Percentiles rank a stretch among this genome's conserved stretches.
Conservation (phyloP, 148 eudicot species). For the Oxyria digyna region DNA sequence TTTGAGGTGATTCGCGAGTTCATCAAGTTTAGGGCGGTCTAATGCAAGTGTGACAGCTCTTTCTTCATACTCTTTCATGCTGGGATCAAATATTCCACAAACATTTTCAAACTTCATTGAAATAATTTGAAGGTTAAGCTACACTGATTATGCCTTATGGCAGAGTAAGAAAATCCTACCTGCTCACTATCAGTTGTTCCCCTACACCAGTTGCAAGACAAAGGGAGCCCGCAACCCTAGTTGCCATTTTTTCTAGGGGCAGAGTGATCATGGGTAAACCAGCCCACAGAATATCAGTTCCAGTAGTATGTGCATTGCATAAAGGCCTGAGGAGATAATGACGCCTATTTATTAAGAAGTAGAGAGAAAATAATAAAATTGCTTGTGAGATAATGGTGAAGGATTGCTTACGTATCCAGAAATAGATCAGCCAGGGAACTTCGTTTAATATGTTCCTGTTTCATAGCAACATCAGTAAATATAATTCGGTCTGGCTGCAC, state of each 20-base stretch:
- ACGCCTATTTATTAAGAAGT: not conserved
- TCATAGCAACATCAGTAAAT: constrained; percentile 92
- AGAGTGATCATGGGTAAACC: constrained; percentile 90
- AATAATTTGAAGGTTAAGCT: not conserved
- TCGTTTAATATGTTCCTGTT: constrained; percentile 77
- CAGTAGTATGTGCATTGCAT: constrained; percentile 95
- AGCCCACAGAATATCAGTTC: constrained; percentile 97
- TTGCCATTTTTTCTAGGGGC: constrained; percentile 93
- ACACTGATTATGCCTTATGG: not conserved
- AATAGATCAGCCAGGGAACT: constrained; percentile 89
- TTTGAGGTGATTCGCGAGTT: constrained; percentile 52
- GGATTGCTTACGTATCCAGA: constrained; percentile 59
- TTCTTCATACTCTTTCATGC: constrained; percentile 86
- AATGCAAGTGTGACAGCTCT: constrained; percentile 65
- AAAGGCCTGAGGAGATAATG: constrained; percentile 41
- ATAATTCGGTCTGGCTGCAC: constrained; percentile 75
- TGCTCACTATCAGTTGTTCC: constrained; percentile 77
- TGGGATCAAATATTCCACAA: constrained; percentile 10
- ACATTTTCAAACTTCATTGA: not conserved
- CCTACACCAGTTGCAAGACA: constrained; percentile 90
- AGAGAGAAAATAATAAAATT: not conserved
- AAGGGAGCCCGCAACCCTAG: constrained; percentile 92
- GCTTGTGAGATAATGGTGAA: not conserved
- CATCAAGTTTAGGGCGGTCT: constrained; percentile 49
- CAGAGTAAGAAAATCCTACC: constrained; percentile 20